Evolutionary conservation across 1,284 basidiomycete species (phyloP), one percentile per base, ranked within the genome.

Genomic region (Quambalaria eucalypti): DNA sequence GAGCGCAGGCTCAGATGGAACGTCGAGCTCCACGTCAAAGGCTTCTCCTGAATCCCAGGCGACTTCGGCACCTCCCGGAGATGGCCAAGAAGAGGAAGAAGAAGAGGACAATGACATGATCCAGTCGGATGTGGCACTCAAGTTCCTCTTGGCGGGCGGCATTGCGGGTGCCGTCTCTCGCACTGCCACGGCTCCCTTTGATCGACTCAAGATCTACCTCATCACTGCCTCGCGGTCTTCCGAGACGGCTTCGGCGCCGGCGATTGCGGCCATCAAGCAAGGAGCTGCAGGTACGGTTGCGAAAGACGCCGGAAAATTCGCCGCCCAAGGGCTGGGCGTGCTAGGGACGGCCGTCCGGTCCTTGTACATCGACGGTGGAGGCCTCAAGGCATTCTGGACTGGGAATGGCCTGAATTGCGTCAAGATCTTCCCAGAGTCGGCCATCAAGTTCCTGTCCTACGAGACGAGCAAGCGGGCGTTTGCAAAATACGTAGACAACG

Each of bases 391-490:
- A 2, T 99, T 98, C 76, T 99, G 95, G 93, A 89, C 82, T 4
- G 81, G 82, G 23, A 82, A 82, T 65, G 81, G 81, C 2, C 65
- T 83, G 51, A 81, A 80, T 66, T 85, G 90, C 38, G 82, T 85
- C 54, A 98, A 98, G 79, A 96, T 98, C 65, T 88, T 97, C 66
- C 72, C 93, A 87, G 29, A 80, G 59, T 91, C 87, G 42, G 95
- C 95, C 19, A 97, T 98, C 82, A 99, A 97, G 78, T 99, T 99
- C 78, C 85, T 95, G 66, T 78, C 87, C 6, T 98, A 97, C 77
- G 95, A 98, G 78, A 88, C 88, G 60, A 85, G 88, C 83, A 98
- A 98, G 85, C 86, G 87, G 9, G 82, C 90, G 57, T 92, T 98
- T 76, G 95, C 93, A 4, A 82, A 84, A 71, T 87, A 97, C 76